Base-by-base conservation (phyloP, 2,329 filamentous ascomycete species). In the Beauveria sp. region DNA sequence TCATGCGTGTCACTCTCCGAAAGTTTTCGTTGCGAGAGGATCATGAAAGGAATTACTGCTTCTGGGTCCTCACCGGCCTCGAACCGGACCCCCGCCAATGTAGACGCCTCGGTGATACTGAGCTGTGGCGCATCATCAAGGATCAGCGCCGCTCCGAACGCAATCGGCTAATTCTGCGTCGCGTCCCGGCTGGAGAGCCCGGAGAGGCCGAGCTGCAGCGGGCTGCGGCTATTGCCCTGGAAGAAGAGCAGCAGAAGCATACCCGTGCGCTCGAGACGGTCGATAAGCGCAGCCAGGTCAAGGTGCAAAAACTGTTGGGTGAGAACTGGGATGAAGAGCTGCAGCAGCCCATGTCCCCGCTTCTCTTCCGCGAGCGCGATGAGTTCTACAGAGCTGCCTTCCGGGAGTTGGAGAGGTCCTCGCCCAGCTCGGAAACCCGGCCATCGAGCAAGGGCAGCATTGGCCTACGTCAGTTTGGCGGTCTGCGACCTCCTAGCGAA, bases 1-100 rank as follows among this genome's bases (percentile, higher is more conserved):
- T 98, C 58, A 93, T 97, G 80, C 83, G 92, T 51, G 89, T 91
- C 64, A 96, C 95, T 0, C 77, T 98, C 50, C 86, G 89, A 67
- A 98, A 98, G 73, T 90, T 96, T 65, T 87, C 88, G 46, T 82
- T 96, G 34, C 90, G 92, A 24, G 92, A 96, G 71, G 90, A 93
- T 65, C 92, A 97, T 69, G 90, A 95, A 72, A 86, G 92, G 69
- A 96, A 96, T 70, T 98, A 96, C 76, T 97, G 93, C 78, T 98
- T 99, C 77, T 98, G 95, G 80, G 88, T 96, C 1, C 80, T 98
- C 63, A 88, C 91, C 66, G 93, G 93, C 56, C 79, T 91, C 45
- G 91, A 97, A 53, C 88, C 93, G 1, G 88, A 95, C 67, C 88
- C 91, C 34, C 84, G 83, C 55, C 87, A 92, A 70, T 96, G 91